Base-by-base conservation (phyloP, 306 rosid genomes). In the Trichosanthes truncata region DNA sequence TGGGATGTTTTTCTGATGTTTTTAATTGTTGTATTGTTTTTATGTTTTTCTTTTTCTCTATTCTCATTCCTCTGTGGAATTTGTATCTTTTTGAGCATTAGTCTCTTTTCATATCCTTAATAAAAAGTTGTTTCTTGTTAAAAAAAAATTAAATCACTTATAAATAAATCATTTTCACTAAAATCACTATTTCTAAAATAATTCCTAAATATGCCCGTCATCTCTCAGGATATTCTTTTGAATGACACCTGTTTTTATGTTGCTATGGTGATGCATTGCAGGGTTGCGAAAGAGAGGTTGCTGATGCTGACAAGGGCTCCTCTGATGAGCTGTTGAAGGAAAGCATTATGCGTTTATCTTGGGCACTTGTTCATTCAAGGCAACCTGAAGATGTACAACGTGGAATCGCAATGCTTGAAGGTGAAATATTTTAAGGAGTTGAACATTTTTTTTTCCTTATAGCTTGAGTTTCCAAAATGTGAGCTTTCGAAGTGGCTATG, bases 371-470 rank as follows among this genome's bases (percentile, higher is more conserved):
- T 80, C 98, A 94, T 90, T 92, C 98, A 0, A 88, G 89, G 79
- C 90, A 83, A 3, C 84, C 93, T 0, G 87, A 90, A 78, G 97
- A 94, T 83, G 93, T 90, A 11, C 96, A 90, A 63, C 98, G 97
- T n/a, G 98, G 98, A 56, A 92, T 92, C 40, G 98, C 96, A 65
- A 92, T 92, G 98, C 97, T 94, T 84, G 92, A 90, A 92, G 90
- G 98, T 91, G 68, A 36, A 74, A 12, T 12, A 66, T 76, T 79
- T 62, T 11, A 26, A 59, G 38, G 56, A 71, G 43, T 14, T 71
- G 11, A 26, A 71, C 56, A 71, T 23, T 48, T 23, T n/a, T 23
- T n/a, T 40, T 67, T 20, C 12, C 17, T 40, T 67, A 21, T 41
- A 18, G 2, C 51, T 21, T 11, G 10, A 5, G 38, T 71, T 71